Evolutionary conservation across 1,284 basidiomycete species (phyloP).

Genomic region (Moesziomyces antarcticus): DNA sequence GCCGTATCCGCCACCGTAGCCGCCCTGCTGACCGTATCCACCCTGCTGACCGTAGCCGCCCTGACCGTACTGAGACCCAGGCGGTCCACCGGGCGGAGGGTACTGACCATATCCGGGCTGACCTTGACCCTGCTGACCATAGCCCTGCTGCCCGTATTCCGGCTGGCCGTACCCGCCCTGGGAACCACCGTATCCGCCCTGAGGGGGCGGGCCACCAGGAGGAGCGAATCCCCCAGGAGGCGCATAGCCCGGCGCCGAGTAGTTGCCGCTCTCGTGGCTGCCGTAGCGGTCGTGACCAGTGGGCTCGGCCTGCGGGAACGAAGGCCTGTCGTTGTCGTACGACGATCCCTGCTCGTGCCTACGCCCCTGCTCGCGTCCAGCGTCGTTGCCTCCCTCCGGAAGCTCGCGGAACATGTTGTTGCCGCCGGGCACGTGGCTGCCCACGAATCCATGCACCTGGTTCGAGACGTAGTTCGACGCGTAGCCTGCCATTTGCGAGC

Average conservation of each 20-base stretch:
- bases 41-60: constrained; percentile 24
- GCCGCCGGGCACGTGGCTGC: constrained; percentile 32
- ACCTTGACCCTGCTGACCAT: constrained; percentile 16
- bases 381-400: constrained; percentile 9
- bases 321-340: constrained; percentile 22
- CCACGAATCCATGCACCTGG: constrained; percentile 42
- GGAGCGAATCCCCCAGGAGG: constrained; percentile 21
- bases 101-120: constrained; percentile 18
- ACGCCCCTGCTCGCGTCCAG: constrained; percentile 7
- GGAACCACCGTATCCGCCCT: constrained; percentile 22
- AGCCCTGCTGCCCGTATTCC: constrained; percentile 19
- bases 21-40: no score
- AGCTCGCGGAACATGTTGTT: constrained; percentile 37
- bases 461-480: constrained; percentile 45
- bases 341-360: constrained; percentile 7
- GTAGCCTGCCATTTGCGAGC: constrained; percentile 41
- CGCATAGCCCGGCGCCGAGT: constrained; percentile 9
- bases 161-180: constrained; percentile 19
- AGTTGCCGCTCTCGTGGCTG: constrained; percentile 11
- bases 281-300: constrained; percentile 27
- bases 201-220: constrained; percentile 20
- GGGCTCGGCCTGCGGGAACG: constrained; percentile 43
- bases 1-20: constrained; percentile 41
- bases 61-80: constrained; percentile 10
- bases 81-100: constrained; percentile 12